Conservation (phyloP, 345 rosid species). For the Gossypium australe region DNA sequence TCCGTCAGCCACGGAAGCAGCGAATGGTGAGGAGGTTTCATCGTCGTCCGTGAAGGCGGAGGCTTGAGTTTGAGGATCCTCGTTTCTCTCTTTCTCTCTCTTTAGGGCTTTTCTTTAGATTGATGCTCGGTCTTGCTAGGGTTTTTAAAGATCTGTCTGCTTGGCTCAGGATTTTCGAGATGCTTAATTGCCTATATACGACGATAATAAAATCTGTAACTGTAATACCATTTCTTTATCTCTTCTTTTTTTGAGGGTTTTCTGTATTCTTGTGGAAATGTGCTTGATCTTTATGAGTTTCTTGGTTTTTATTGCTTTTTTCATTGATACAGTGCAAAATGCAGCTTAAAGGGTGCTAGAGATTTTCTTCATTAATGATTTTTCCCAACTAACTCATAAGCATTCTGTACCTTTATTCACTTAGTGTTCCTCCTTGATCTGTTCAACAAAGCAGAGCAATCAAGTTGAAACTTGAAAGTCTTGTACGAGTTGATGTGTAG, state of each 20-base stretch:
- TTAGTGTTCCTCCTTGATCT: not conserved
- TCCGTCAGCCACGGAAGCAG: slow-evolving; percentile 5
- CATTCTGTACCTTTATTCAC: not conserved
- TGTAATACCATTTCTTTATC: not conserved
- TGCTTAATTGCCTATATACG: slow-evolving; percentile 5
- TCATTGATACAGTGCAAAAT: not conserved
- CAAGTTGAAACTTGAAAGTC: not conserved
- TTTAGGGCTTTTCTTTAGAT: slow-evolving; percentile 22
- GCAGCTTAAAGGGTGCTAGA: not conserved
- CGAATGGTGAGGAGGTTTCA: slow-evolving; percentile 25
- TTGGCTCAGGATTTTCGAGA: slow-evolving; percentile 27
- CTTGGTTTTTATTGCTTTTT: not conserved
- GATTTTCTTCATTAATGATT: not conserved
- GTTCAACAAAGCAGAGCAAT: not conserved
- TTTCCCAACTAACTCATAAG: not conserved
- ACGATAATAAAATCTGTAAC: not conserved
- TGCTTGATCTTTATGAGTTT: not conserved
- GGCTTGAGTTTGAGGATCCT: slow-evolving; percentile 32
- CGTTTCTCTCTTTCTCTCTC: slow-evolving; percentile 2
- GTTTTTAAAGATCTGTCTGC: slow-evolving; percentile 32
- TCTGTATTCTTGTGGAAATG: not conserved
- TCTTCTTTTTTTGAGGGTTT: not conserved
- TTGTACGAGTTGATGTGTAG: not conserved
- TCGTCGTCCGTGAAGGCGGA: slow-evolving; percentile 30
- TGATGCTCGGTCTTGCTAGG: slow-evolving; percentile 32